Conservation (phyloP, 2,329 filamentous ascomycete genomes). For the Phialophora verrucosa region DNA sequence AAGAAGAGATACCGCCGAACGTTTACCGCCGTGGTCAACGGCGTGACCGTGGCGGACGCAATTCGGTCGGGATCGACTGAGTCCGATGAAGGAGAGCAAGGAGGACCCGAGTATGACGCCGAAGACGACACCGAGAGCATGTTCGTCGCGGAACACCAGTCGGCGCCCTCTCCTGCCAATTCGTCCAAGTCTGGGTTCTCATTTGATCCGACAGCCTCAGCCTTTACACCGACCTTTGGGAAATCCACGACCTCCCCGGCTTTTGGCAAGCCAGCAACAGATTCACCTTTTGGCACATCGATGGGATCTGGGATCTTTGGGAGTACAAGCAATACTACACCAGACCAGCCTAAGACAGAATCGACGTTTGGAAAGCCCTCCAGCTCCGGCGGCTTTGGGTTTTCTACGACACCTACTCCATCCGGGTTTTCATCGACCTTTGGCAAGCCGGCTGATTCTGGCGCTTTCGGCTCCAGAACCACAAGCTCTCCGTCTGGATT, state of each 20-base stretch:
- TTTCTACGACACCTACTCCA: neutral
- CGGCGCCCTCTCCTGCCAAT: neutral
- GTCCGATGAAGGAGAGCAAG: constrained; percentile 43
- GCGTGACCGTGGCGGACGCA: constrained; percentile 60
- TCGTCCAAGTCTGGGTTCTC: constrained; percentile 24
- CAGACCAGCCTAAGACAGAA: neutral
- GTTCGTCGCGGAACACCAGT: constrained; percentile 35
- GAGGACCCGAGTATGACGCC: constrained; percentile 46
- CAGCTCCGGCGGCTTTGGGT: constrained; percentile 7
- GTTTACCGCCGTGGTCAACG: constrained; percentile 63
- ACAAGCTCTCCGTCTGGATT: neutral
- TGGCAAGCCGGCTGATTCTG: constrained; percentile 12
- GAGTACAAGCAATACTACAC: constrained; percentile 3
- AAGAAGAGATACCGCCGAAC: constrained; percentile 62
- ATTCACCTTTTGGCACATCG: constrained; percentile 17
- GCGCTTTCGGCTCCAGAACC: neutral
- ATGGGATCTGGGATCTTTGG: constrained; percentile 21
- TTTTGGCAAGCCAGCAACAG: constrained; percentile 18
- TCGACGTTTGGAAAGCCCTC: constrained; percentile 10
- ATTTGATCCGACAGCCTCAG: constrained; percentile 29
- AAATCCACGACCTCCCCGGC: constrained; percentile 12
- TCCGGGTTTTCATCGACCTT: constrained; percentile 2
- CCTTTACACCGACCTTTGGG: constrained; percentile 32
- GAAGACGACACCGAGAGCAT: constrained; percentile 44
- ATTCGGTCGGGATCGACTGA: constrained; percentile 57